A percentile compares a stretch with the other conserved stretches of the same genome.
Conservation (phyloP, 1,139 yeast species). For the Lodderomyces margitis region DNA sequence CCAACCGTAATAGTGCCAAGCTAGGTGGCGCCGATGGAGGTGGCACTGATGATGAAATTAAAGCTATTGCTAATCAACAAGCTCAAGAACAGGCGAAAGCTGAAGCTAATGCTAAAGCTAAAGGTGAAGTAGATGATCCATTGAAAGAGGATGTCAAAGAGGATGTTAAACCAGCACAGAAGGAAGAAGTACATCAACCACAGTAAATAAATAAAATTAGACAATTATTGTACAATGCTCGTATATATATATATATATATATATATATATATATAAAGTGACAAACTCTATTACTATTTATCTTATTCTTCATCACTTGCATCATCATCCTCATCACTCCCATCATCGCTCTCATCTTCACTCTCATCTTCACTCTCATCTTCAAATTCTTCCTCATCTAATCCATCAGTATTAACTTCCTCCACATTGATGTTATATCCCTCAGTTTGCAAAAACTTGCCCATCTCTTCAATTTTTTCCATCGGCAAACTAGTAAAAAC, state of each 20-base stretch:
- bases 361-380: conserved; percentile 7
- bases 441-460: conserved; percentile 42
- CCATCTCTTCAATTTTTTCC: conserved; percentile 50
- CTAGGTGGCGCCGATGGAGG: not conserved
- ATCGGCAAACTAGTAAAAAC: conserved; percentile 78
- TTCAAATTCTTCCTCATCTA: conserved; percentile 16
- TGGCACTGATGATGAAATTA: not conserved
- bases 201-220: too few species aligned
- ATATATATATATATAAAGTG: too few species aligned
- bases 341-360: conserved; percentile 7
- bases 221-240: too few species aligned
- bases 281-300: too few species aligned
- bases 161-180: not conserved
- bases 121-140: not conserved
- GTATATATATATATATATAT: too few species aligned
- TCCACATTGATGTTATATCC: conserved; percentile 68
- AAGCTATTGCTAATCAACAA: conserved; percentile 2
- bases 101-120: conserved; percentile 1
- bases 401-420: conserved; percentile 29
- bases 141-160: conserved; percentile 4
- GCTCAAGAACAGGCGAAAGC: conserved; percentile 1
- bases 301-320: too few species aligned
- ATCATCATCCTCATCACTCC: not conserved
- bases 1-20: not conserved
- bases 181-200: conserved; percentile 1